Evolutionary conservation across 768 basidiomycete genomes (phyloP), one percentile per base, ranked within the genome.

Genomic region (Leucosporidium yakuticum): DNA sequence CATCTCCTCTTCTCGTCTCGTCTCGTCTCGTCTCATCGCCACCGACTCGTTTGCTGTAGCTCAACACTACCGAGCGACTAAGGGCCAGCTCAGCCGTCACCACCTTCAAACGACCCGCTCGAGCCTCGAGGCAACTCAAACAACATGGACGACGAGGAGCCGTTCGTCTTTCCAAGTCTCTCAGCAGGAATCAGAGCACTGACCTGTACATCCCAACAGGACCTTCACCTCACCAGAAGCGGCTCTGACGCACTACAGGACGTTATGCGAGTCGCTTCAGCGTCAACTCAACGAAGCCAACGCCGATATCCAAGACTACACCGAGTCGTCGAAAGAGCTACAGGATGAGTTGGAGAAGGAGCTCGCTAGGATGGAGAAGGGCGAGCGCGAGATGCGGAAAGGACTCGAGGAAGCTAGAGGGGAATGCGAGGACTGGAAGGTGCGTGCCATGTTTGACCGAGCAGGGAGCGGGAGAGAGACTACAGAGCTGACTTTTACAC

Each of bases 371-470:
- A 89, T 91, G 50, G 90, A 94, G 81, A 88, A 86, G 79, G 83
- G 88, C 1, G 89, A 91, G 77, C 85, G 87, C 77, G 65, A 64
- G 21, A 58, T 75, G 60, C 58, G 69, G 31, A 48, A 21, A 17
- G 71, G 69, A 47, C n/a, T 62, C 11, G 90, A 91, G 29, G 85
- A 83, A 74, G 83, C 88, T 58, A 88, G 90, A 76, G 79, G 79
- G 49, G 91, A 92, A 77, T 83, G 87, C 70, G 91, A 94, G 70
- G 88, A 91, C 36, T 95, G 93, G 93, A 95, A 95, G 87, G 92
- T 91, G 66, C 63, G 85, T 80, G 29, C n/a, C 25, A 9, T 25
- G 29, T 36, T 57, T 47, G 32, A 21, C 23, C 36, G 29, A 25
- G 19, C 8, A 27, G 19, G 7, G 60, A 4, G 39, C 9, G 25